Evolutionary conservation across 352 stramenopile species (phyloP), one percentile per base, ranked within the genome.

Genomic region (Phytophthora sansomeana): DNA sequence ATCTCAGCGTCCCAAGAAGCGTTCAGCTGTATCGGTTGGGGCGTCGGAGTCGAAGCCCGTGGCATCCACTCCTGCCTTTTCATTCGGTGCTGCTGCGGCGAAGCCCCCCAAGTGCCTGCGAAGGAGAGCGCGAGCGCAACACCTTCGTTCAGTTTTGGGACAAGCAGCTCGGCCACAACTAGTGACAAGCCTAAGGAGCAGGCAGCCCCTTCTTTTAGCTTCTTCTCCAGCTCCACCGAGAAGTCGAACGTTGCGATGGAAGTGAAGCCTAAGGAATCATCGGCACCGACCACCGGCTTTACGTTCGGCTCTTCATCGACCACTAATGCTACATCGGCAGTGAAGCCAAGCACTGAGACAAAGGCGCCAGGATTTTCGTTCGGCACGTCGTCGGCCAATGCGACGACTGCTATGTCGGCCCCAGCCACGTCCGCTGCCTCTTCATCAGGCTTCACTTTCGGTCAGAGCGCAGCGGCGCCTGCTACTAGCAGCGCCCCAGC

Each of bases 221-320:
- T 79, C 14, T 58, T 67, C 54, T 30, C 32, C 1, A 64, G 39
- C 24, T 32, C 47, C 6, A 33, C 51, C 4, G 24, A 67, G 13
- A 77, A 77, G 46, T 30, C 72, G 42, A 53, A 28, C 9, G 47
- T 64, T 46, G 14, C 63, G 13, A 58, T 47, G 17, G 67, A 69
- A 29, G 17, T 32, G 6, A 74, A 69, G 21, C 21, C 55, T 6
- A 56, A 58, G 17, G 60, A 76, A 29, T 19, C 51, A 11, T 42
- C 63, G n/a, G n/a, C 61, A 0, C 39, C 41, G 13, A 78, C 65
- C 51, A 67, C 75, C 46, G 63, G 63, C 3, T 85, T 86, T 53
- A 67, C 80, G 1, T 88, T 89, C 21, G 78, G 77, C 44, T 61
- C 75, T 3, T 64, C 74, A 17, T 62, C 72, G 9, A 29, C 49